A percentile compares a stretch with the other conserved stretches of the same genome.
Conservation (phyloP, 106 monocot genomes). For the Dendrobium nobile region DNA sequence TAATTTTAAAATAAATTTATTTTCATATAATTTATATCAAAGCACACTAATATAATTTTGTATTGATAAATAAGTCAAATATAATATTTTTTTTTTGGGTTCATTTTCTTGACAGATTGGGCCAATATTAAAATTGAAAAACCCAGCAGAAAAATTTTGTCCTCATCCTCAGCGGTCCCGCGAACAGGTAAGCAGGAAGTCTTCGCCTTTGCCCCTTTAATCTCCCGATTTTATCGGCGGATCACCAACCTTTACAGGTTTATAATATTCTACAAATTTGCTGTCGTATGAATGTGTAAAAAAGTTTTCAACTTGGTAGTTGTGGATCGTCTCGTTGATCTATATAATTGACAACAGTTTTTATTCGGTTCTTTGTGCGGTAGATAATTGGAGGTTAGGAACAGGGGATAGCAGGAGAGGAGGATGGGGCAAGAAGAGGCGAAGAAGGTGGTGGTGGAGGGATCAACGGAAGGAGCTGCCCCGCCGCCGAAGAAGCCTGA, state of each 20-base stretch:
- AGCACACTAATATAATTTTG: too few species aligned
- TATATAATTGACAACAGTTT: not conserved
- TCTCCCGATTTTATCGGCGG: not conserved
- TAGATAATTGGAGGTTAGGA: not conserved
- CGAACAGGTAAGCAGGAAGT: not conserved
- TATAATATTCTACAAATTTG: not conserved
- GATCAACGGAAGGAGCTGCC: conserved; percentile 8
- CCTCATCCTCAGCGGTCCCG: not conserved
- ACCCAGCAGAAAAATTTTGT: not conserved
- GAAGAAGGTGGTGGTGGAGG: conserved; percentile 19
- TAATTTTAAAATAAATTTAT: too few species aligned
- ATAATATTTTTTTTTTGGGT: too few species aligned
- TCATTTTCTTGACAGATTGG: not conserved
- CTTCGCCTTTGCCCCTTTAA: not conserved
- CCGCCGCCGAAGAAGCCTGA: conserved; percentile 9
- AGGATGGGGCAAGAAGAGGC: conserved; percentile 18
- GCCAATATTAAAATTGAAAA: not conserved
- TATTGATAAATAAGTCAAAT: too few species aligned
- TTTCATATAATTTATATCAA: too few species aligned
- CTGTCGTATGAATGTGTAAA: not conserved
- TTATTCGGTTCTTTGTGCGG: not conserved
- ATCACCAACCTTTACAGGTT: not conserved
- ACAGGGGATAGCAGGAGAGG: conserved; percentile 1
- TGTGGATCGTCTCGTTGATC: not conserved
- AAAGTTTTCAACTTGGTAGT: not conserved